Base-by-base conservation (phyloP, 192 early-diverging fungal species). In the Coemansia sp. region DNA sequence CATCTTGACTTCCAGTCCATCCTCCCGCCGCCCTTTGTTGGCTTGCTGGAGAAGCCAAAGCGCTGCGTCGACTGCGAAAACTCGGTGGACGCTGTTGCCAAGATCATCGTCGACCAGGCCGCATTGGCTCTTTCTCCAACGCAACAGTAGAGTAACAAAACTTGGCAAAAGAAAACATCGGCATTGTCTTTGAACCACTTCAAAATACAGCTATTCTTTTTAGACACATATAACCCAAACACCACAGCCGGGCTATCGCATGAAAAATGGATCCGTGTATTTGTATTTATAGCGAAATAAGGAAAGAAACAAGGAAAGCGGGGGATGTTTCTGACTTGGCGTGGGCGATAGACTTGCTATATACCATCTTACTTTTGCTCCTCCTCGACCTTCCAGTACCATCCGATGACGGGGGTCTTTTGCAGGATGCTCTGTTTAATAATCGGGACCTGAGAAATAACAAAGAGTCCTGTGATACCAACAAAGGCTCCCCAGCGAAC, bases 21-120 rank as follows among this genome's bases (percentile, higher is more conserved):
- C 30, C 78, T 88, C 57, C 92, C 92, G 14, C 81, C 81, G 18
- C 85, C 90, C 67, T 89, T 93, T 70, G 75, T 86, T 23, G 90
- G 89, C 8, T 71, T 92, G 61, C 76, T 91, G 64, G 88, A 88
- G n/a, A 89, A 87, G 62, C 89, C 90, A 62, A 84, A 83, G n/a
- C 84, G 87, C 60, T 88, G 90, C 57, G 68, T 85, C 15, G 62
- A 65, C 5, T 77, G 81, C 72, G 66, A 68, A 11, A 83, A 83
- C 76, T 75, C 72, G 41, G 68, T 69, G 5, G 81, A 83, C 34
- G 73, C 71, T 38, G 76, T 83, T 26, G 81, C 81, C 34, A 45
- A 68, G 52, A 56, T 75, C 43, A 76, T 82, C 33, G 71, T 66
- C 12, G 53, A 76, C 11, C 23, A 55, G 41, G 67, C 48, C 0